Percentiles rank a stretch among this genome's conserved stretches.
Evolutionary conservation across 805 yeast genomes (phyloP).

Genomic region (Kluyveromyces dobzhanskii): DNA sequence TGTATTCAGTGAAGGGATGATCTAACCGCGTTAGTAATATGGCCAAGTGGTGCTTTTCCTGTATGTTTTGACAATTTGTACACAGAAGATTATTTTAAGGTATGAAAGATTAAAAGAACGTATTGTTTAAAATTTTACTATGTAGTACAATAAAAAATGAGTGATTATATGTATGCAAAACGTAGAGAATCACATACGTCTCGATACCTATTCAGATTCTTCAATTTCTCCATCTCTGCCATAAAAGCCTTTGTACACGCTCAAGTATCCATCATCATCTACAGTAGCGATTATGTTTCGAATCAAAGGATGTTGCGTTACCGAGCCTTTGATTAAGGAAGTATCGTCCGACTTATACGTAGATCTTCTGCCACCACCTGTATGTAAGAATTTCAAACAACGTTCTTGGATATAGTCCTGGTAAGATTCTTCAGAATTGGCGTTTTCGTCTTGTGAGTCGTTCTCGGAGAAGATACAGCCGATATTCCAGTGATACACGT

Average conservation of each 20-base stretch:
- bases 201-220: background rate
- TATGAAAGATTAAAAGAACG: too few relatives aligned
- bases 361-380: constrained; percentile 25
- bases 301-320: constrained; percentile 24
- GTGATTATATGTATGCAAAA: too few relatives aligned
- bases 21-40: too few relatives aligned
- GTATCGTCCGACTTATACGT: constrained; percentile 9
- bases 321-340: constrained; percentile 11
- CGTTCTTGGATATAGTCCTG: constrained; percentile 22
- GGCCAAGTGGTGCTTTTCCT: too few relatives aligned
- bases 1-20: too few relatives aligned
- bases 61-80: too few relatives aligned
- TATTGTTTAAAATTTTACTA: too few relatives aligned
- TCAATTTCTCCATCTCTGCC: constrained; percentile 18
- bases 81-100: too few relatives aligned
- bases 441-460: constrained; percentile 38
- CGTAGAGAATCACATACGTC: too few relatives aligned
- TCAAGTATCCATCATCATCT: constrained; percentile 21
- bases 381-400: constrained; percentile 23
- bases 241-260: constrained; percentile 22
- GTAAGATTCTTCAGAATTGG: constrained; percentile 37
- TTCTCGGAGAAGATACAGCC: constrained; percentile 36
- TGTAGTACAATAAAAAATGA: too few relatives aligned
- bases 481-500: constrained; percentile 29
- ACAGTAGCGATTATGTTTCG: constrained; percentile 22